Evolutionary conservation across 495 filamentous ascomycete species (phyloP), one percentile per base, ranked within the genome.

Genomic region (Hypoxylon cercidicola): DNA sequence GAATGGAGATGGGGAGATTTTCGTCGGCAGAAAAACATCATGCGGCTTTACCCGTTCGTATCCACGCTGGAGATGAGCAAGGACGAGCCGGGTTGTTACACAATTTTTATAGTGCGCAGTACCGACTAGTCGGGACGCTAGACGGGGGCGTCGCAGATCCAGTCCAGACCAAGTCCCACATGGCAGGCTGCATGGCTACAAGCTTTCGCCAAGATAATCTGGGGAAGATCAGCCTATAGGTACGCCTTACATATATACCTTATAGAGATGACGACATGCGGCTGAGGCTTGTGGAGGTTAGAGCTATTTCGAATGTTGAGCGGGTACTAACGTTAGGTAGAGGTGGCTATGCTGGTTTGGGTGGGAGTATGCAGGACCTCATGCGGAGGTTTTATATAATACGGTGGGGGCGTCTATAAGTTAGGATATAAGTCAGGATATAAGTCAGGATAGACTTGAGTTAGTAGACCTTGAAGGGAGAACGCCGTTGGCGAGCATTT

Each of bases 51-150:
- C 7, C 13, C n/a, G 9, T 48, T 47, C 41, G 15, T 41, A 19
- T 41, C 19, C 50, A 45, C n/a, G n/a, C n/a, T n/a, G n/a, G n/a
- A n/a, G n/a, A n/a, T n/a, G 12, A 23, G 25, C 20, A 19, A 19
- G 35, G 48, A 35, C 30, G 6, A 35, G 19, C 32, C 35, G 47
- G 32, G 19, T 59, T 45, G 20, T 32, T 37, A 37, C 13, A 37
- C 13, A 37, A 4, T 37, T 11, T 2, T 12, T 4, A 3, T n/a
- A 37, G 34, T n/a, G 52, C 52, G 35, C 13, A 16, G 23, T 18
- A 35, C 55, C 61, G 47, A 58, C 11, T 11, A 15, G 21, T 18
- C 25, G 61, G 55, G 15, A 59, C 61, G 55, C 61, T 64, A 64
- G 35, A 28, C 52, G 8, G 37, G 30, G 52, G 37, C 3, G 37